Conservation (phyloP, 2,329 filamentous ascomycete species). For the Stemphylium lycopersici region DNA sequence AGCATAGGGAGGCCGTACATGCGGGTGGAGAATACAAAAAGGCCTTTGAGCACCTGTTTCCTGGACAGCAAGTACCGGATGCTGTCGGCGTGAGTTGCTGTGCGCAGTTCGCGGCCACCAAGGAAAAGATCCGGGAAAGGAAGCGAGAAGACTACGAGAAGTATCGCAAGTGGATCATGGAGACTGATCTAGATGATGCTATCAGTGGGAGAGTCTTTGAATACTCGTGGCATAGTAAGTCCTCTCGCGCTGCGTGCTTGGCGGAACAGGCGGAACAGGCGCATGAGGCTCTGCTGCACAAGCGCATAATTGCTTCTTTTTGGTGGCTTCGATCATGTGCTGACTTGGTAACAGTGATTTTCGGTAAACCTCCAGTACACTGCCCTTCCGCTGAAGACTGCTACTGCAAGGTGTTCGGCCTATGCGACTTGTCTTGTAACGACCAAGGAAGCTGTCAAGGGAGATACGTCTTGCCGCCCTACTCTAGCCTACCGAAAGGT, state of each 20-base stretch:
- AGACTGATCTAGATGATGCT: conserved; percentile 55
- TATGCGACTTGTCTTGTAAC: conserved; percentile 59
- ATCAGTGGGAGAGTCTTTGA: conserved; percentile 62
- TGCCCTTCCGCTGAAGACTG: conserved; percentile 67
- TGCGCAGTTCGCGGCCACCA: conserved; percentile 61
- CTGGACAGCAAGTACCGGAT: conserved; percentile 48
- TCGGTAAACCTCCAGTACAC: conserved; percentile 55
- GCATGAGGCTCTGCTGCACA: conserved; percentile 5
- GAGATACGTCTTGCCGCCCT: conserved; percentile 66
- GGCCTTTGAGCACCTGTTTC: conserved; percentile 59
- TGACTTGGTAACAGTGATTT: conserved; percentile 41
- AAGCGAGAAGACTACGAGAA: conserved; percentile 57
- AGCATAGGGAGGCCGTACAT: conserved; percentile 53
- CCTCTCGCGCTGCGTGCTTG: background rate
- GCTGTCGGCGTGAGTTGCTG: conserved; percentile 60
- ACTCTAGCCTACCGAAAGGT: conserved; percentile 62
- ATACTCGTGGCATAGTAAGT: conserved; percentile 65
- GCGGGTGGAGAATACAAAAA: conserved; percentile 57
- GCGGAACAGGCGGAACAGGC: too few relatives aligned
- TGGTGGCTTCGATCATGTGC: conserved; percentile 8
- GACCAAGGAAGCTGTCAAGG: conserved; percentile 58
- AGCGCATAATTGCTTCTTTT: background rate
- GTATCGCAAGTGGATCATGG: conserved; percentile 57
- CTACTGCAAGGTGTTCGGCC: conserved; percentile 70
- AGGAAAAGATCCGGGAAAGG: conserved; percentile 54